Conservation (phyloP, 1,139 yeast genomes). For the Saccharomycopsis hybrid region DNA sequence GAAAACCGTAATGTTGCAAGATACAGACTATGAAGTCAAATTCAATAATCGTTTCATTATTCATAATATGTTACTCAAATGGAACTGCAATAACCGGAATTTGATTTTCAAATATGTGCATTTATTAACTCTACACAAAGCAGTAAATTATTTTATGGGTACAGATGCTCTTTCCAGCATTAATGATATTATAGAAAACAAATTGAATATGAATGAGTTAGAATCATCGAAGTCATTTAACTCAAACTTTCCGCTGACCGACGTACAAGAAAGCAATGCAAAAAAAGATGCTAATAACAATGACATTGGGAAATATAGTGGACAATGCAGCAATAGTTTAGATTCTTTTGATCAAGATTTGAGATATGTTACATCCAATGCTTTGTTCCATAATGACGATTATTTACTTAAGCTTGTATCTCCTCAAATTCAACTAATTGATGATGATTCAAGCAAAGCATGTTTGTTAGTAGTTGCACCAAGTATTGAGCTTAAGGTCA, state of each 20-base stretch:
- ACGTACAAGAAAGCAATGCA: not conserved
- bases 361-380: conserved; percentile 33
- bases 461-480: conserved; percentile 63
- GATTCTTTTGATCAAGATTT: conserved; percentile 49
- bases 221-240: conserved; percentile 2
- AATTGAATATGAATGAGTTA: conserved; percentile 1
- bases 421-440: conserved; percentile 77
- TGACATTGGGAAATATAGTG: too few relatives aligned
- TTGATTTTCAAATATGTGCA: conserved; percentile 57
- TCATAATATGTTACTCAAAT: conserved; percentile 69
- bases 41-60: conserved; percentile 76
- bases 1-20: conserved; percentile 10
- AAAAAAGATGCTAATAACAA: too few relatives aligned
- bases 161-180: conserved; percentile 17
- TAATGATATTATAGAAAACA: conserved; percentile 11
- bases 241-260: too few relatives aligned
- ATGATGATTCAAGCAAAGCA: conserved; percentile 55
- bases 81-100: conserved; percentile 69
- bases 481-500: conserved; percentile 62
- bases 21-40: conserved; percentile 18
- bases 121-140: conserved; percentile 39
- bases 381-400: conserved; percentile 50
- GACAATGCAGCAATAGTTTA: conserved; percentile 28
- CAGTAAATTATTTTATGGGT: conserved; percentile 14
- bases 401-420: conserved; percentile 63